These are phyloP conservation scores for Picea abies DNA, from an alignment of 83 land plant genomes.

Conservation along the genomic window DNA sequence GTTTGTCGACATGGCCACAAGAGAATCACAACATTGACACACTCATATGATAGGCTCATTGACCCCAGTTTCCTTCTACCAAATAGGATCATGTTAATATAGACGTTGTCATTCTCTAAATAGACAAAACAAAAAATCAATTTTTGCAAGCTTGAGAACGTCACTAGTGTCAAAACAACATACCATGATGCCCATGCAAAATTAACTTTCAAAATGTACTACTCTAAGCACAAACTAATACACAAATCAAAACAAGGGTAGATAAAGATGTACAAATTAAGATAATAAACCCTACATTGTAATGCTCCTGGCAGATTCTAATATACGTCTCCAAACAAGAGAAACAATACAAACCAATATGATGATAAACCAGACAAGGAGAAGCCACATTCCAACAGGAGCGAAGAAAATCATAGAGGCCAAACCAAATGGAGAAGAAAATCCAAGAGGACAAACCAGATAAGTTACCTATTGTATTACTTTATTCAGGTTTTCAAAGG, in stretches of 20 bases:
- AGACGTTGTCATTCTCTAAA: too few relatives aligned
- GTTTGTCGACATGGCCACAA: too few relatives aligned
- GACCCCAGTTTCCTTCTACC: too few relatives aligned
- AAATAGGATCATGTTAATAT: too few relatives aligned
- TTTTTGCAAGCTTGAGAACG: too few relatives aligned
- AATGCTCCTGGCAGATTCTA: too few relatives aligned
- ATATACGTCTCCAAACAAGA: background rate
- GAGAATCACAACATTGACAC: too few relatives aligned
- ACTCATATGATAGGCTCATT: too few relatives aligned
- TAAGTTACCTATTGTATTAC: background rate
- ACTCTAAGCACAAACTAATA: background rate
- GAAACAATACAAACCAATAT: background rate
- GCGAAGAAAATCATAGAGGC: background rate
- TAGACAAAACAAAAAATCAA: too few relatives aligned
- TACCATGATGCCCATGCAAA: conserved; percentile 37
- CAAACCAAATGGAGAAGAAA: background rate
- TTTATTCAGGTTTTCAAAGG: background rate
- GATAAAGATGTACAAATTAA: background rate
- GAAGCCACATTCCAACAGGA: background rate
- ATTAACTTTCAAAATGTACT: background rate
- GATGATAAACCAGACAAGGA: background rate
- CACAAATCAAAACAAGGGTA: background rate
- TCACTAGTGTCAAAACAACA: too few relatives aligned
- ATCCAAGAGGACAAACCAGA: background rate
- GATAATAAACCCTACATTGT: too few relatives aligned